phyloP scores from a whole-genome alignment of 345 rosid genomes.

The Dipteronia sinensis region DNA sequence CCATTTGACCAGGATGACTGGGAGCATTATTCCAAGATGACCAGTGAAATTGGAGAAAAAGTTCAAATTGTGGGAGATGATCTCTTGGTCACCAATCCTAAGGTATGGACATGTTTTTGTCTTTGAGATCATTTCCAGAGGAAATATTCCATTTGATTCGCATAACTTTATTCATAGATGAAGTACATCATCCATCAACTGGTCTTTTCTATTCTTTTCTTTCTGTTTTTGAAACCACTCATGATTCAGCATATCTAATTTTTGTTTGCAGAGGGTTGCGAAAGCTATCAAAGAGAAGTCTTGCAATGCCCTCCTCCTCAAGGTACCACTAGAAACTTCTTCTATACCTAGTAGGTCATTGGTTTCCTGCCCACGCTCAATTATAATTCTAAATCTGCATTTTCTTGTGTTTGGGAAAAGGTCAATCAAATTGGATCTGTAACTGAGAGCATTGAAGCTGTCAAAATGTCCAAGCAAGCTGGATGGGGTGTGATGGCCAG shows the following conservation, averaged over 20 bases:
- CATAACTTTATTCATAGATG: neutral
- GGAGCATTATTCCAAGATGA: slow-evolving; percentile 81
- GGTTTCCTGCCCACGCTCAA: neutral
- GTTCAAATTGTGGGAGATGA: slow-evolving; percentile 98
- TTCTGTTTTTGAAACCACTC: neutral
- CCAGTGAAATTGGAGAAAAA: slow-evolving; percentile 68
- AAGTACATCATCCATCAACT: neutral
- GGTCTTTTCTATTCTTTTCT: neutral
- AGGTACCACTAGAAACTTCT: slow-evolving; percentile 41
- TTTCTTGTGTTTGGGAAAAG: slow-evolving; percentile 33
- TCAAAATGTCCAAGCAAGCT: slow-evolving; percentile 94
- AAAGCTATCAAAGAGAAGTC: slow-evolving; percentile 84
- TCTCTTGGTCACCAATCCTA: slow-evolving; percentile 95
- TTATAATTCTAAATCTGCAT: neutral
- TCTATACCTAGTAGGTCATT: neutral
- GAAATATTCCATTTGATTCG: neutral
- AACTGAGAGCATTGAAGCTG: slow-evolving; percentile 98
- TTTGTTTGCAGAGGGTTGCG: slow-evolving; percentile 67
- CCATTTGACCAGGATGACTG: slow-evolving; percentile 99
- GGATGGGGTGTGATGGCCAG: slow-evolving; percentile 99
- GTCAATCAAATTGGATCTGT: slow-evolving; percentile 98
- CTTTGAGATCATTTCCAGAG: neutral
- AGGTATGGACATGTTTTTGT: slow-evolving; percentile 39
- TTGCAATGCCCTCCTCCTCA: slow-evolving; percentile 95
- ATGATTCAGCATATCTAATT: neutral